Evolutionary conservation across 768 basidiomycete genomes (phyloP).

Genomic region (Pisolithus tinctorius): DNA sequence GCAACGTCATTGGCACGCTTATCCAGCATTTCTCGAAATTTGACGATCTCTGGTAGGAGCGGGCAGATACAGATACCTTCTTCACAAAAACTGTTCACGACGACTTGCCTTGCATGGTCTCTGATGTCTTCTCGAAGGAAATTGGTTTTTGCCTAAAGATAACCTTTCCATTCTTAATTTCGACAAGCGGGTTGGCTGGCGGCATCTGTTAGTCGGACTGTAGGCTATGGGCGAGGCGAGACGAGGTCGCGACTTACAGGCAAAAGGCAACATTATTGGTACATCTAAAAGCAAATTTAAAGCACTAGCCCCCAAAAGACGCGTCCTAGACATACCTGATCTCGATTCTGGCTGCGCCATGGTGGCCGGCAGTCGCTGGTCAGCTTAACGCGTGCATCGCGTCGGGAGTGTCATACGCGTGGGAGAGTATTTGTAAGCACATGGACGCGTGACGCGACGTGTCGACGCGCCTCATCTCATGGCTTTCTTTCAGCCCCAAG

Average conservation of each 20-base stretch:
- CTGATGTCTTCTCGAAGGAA: constrained; percentile 71
- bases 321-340: constrained; percentile 10
- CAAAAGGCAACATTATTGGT: constrained; percentile 4
- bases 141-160: constrained; percentile 68
- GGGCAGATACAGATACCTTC: constrained; percentile 1
- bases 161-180: constrained; percentile 73
- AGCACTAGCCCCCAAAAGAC: constrained; percentile 4
- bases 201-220: constrained; percentile 26
- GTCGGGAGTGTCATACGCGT: constrained; percentile 13
- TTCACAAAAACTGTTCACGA: neutral
- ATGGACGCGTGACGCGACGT: constrained; percentile 21
- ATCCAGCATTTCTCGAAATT: constrained; percentile 69
- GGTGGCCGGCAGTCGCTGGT: constrained; percentile 1
- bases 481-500: constrained; percentile 59
- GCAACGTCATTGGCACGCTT: constrained; percentile 40
- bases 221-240: neutral
- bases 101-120: constrained; percentile 69
- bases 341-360: constrained; percentile 15
- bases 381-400: constrained; percentile 10
- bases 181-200: constrained; percentile 40
- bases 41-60: constrained; percentile 54
- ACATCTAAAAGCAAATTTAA: constrained; percentile 7
- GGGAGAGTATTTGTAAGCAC: constrained; percentile 25
- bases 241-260: constrained; percentile 11
- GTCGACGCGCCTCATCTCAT: constrained; percentile 40